A percentile compares a stretch with the other conserved stretches of the same genome.
Conservation (phyloP, 2,329 filamentous ascomycete genomes). For the Arachnomyces sp. region DNA sequence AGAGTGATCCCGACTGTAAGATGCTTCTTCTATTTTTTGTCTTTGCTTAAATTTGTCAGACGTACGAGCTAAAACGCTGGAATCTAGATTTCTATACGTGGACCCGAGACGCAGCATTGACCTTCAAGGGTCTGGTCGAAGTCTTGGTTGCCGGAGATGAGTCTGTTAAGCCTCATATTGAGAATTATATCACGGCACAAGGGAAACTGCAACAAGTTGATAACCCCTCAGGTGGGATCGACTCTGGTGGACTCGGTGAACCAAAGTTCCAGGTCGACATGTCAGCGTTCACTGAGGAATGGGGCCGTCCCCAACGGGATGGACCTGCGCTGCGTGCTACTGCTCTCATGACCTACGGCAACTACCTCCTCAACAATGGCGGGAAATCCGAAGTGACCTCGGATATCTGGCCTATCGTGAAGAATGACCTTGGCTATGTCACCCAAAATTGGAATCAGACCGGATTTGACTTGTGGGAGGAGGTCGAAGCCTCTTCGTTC, state of each 20-base stretch:
- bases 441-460: conserved; percentile 61
- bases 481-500: conserved; percentile 67
- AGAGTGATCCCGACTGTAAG: conserved; percentile 47
- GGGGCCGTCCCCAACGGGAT: conserved; percentile 66
- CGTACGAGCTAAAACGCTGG: background rate
- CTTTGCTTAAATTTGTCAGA: conserved; percentile 26
- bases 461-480: conserved; percentile 71
- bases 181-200: conserved; percentile 61
- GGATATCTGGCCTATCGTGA: conserved; percentile 64
- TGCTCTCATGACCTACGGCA: conserved; percentile 39
- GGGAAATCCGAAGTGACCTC: conserved; percentile 42
- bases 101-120: conserved; percentile 68
- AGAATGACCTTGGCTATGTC: conserved; percentile 67
- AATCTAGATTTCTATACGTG: conserved; percentile 65
- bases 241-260: conserved; percentile 55
- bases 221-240: conserved; percentile 57
- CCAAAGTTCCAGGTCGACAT: conserved; percentile 63
- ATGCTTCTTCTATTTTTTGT: conserved; percentile 4
- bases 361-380: conserved; percentile 62
- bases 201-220: conserved; percentile 57
- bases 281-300: conserved; percentile 56
- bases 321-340: conserved; percentile 28
- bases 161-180: conserved; percentile 53
- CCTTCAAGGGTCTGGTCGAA: conserved; percentile 62
- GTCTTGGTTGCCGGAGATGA: conserved; percentile 57